These are phyloP conservation scores for Luvunga scandens DNA, from an alignment of 345 rosid genomes.

Conservation along the genomic window DNA sequence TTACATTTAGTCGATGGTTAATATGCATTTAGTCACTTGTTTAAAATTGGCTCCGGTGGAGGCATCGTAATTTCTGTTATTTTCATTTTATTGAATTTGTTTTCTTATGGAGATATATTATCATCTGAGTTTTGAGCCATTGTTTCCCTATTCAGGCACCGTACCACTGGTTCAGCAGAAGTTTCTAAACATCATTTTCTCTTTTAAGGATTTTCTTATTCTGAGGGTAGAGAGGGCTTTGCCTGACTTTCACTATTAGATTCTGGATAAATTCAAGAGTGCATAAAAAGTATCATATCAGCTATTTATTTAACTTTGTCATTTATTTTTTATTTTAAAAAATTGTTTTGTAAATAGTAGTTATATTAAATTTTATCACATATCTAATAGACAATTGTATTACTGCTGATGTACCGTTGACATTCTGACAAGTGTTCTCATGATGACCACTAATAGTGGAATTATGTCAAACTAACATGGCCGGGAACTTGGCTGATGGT, in stretches of 20 bases:
- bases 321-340: too few relatives aligned
- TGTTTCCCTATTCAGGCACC: background rate
- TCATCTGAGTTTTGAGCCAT: too few relatives aligned
- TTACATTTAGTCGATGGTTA: background rate
- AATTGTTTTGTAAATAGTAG: too few relatives aligned
- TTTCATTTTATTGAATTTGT: too few relatives aligned
- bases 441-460: background rate
- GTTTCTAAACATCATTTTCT: background rate
- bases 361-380: too few relatives aligned
- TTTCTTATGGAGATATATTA: background rate
- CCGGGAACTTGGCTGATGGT: background rate
- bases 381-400: too few relatives aligned
- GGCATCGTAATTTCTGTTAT: too few relatives aligned
- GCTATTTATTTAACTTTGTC: too few relatives aligned
- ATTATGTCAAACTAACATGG: constrained; percentile 12
- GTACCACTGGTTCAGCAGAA: background rate
- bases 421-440: background rate
- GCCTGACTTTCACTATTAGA: background rate
- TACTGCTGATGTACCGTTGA: rapidly evolving
- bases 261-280: too few relatives aligned
- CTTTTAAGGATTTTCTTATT: background rate
- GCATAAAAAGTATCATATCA: too few relatives aligned
- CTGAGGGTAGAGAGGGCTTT: background rate
- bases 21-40: background rate
- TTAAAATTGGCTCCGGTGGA: too few relatives aligned